These are phyloP conservation scores for Sporodiniella umbellata DNA, from an alignment of 371 early-diverging fungal genomes.

Conservation along the genomic window DNA sequence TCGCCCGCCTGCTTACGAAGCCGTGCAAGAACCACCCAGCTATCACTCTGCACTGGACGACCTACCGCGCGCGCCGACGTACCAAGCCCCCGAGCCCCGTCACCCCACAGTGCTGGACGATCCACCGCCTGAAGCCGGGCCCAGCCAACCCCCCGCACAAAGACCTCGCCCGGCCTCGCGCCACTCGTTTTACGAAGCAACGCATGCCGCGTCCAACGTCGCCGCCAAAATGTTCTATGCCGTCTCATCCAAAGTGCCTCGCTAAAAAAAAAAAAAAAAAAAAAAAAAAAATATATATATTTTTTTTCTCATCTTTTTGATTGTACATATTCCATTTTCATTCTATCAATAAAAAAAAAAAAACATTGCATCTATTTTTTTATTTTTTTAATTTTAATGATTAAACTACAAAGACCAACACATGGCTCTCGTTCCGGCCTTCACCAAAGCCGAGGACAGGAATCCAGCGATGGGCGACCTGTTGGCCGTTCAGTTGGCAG, in stretches of 20 bases:
- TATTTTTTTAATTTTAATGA: not conserved
- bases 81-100: constrained; percentile 14
- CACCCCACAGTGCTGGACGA: no score
- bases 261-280: not conserved
- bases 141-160: no score
- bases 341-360: not conserved
- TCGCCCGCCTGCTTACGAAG: constrained; percentile 30
- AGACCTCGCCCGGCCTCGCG: no score
- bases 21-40: constrained; percentile 35
- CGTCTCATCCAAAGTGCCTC: constrained; percentile 9
- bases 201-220: not conserved
- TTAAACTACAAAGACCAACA: constrained; percentile 16
- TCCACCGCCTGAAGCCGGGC: no score
- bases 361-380: not conserved
- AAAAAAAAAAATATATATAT: not conserved
- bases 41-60: constrained; percentile 30
- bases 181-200: not conserved
- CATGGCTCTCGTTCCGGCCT: constrained; percentile 21
- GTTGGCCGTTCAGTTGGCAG: constrained; percentile 23
- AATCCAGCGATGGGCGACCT: constrained; percentile 19
- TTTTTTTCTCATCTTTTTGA: not conserved
- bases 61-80: constrained; percentile 38
- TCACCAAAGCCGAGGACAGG: constrained; percentile 24
- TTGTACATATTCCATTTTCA: not conserved
- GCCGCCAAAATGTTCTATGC: constrained; percentile 7